These are phyloP conservation scores for Paraphoma sp. DNA, from an alignment of 2,329 filamentous ascomycete genomes.

Conservation along the genomic window DNA sequence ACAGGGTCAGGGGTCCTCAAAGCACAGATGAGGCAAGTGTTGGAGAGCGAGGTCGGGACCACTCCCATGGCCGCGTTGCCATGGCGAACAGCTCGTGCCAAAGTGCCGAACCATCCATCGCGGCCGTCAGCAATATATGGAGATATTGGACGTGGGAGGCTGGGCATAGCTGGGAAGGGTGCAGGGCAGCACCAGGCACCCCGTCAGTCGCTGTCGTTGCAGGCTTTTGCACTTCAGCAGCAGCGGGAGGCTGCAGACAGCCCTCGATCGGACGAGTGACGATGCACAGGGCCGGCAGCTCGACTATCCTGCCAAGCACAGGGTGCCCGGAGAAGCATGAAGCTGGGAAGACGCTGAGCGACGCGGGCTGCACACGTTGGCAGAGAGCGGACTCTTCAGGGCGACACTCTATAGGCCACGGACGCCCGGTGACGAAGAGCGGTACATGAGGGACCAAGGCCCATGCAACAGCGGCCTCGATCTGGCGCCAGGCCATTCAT, in stretches of 20 bases:
- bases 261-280: conserved; percentile 22
- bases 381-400: conserved; percentile 16
- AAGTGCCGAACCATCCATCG: conserved; percentile 11
- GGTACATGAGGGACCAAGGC: conserved; percentile 20
- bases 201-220: background rate
- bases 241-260: conserved; percentile 22
- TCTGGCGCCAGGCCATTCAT: conserved; percentile 39
- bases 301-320: conserved; percentile 13
- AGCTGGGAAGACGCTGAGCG: conserved; percentile 8
- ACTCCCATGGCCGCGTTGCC: conserved; percentile 8
- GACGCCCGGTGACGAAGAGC: conserved; percentile 22
- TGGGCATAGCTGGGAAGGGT: background rate
- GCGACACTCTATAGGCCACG: conserved; percentile 33
- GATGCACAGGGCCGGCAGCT: conserved; percentile 1
- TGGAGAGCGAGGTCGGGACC: conserved; percentile 6
- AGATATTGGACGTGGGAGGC: background rate
- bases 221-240: conserved; percentile 4
- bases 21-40: conserved; percentile 9
- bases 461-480: conserved; percentile 30
- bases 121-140: background rate
- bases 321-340: conserved; percentile 15
- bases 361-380: conserved; percentile 22
- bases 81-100: conserved; percentile 10
- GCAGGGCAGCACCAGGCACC: background rate
- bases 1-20: conserved; percentile 32